Evolutionary conservation across 2,329 filamentous ascomycete genomes (phyloP).

Genomic region (Botrytis paeoniae): DNA sequence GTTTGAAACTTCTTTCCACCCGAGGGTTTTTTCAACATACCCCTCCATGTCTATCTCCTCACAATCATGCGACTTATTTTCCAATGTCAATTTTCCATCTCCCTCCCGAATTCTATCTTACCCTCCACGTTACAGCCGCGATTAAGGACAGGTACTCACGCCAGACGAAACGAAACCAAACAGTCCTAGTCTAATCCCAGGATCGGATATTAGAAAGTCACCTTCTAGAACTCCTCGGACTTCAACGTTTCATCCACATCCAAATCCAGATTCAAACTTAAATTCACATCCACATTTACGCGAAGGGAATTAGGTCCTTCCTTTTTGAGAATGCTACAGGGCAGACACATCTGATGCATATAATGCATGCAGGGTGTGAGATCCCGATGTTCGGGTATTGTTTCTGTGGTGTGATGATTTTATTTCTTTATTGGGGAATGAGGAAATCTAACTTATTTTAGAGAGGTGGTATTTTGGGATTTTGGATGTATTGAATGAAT

Average conservation of each 20-base stretch:
- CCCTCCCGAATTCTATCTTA: not conserved
- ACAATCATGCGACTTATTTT: not conserved
- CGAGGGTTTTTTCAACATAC: fast-evolving
- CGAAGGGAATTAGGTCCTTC: not conserved
- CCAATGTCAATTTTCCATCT: not conserved
- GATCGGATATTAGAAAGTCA: not conserved
- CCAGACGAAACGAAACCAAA: not conserved
- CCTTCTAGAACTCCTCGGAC: not conserved
- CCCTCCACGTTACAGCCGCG: not conserved
- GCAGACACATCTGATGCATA: not conserved
- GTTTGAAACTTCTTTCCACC: not conserved
- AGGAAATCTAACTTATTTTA: not conserved
- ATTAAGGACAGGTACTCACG: not conserved
- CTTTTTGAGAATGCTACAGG: not conserved
- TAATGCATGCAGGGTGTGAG: not conserved
- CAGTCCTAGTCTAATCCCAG: not conserved
- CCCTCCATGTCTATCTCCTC: not conserved
- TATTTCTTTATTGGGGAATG: not conserved
- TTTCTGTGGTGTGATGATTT: not conserved
- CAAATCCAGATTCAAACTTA: not conserved
- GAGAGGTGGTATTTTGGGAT: not conserved
- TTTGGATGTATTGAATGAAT: too few species aligned
- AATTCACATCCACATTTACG: not conserved
- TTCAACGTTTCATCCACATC: not conserved
- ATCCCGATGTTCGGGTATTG: not conserved